Evolutionary conservation across 2,329 filamentous ascomycete species (phyloP).

Genomic region (Colletotrichum incanum): DNA sequence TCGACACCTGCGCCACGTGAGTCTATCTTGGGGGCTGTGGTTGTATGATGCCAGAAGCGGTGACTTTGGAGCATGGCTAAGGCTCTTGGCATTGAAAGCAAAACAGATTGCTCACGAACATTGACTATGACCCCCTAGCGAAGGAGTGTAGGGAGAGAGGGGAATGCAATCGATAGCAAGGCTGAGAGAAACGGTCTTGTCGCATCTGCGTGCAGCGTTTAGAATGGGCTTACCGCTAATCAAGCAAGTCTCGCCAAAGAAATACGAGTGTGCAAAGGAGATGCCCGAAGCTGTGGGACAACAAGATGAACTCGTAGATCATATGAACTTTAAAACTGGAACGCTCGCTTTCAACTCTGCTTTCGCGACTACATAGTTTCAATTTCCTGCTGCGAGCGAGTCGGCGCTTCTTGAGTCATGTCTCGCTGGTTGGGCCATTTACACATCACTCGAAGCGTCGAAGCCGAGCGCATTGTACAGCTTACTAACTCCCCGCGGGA

Average conservation of each 20-base stretch:
- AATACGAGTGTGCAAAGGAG: background rate
- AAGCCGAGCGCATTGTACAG: conserved; percentile 16
- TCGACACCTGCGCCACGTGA: conserved; percentile 34
- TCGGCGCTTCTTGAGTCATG: conserved; percentile 26
- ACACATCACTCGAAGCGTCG: conserved; percentile 1
- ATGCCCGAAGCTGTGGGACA: background rate
- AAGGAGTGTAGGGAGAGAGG: background rate
- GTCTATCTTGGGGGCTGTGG: conserved; percentile 28
- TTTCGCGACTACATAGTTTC: conserved; percentile 14
- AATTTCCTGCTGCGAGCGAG: conserved; percentile 15
- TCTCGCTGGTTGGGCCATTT: background rate
- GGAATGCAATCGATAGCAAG: background rate
- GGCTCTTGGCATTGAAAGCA: conserved; percentile 24
- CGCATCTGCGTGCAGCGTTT: background rate
- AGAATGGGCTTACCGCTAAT: too few species aligned
- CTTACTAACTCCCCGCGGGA: background rate
- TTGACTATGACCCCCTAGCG: conserved; percentile 1
- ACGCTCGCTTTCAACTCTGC: conserved; percentile 25
- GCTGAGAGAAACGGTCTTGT: background rate
- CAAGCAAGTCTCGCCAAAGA: background rate
- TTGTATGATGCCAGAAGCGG: conserved; percentile 16
- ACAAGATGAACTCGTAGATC: conserved; percentile 31
- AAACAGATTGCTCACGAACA: conserved; percentile 35
- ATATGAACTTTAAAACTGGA: conserved; percentile 19
- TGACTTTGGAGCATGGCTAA: conserved; percentile 18